Evolutionary conservation across 1,284 basidiomycete genomes (phyloP), one percentile per base, ranked within the genome.

Genomic region (Somion occarium): DNA sequence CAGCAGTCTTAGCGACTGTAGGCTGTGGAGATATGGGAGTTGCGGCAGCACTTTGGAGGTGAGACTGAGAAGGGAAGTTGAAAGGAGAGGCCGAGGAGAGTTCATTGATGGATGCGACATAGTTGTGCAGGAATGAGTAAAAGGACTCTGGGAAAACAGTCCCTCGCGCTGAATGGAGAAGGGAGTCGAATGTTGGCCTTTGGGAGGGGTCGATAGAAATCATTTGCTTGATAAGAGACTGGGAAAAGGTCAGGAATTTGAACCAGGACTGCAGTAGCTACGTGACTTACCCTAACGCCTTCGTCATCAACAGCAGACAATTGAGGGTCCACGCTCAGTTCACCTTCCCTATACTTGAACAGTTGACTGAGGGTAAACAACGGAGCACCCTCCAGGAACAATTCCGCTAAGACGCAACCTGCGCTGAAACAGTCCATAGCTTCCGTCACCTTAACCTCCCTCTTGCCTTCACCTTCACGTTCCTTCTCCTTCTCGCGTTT

Each of bases 381-480:
- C 1, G 92, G 91, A 0, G 91, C 84, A 0, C 97, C 97, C 64
- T 99, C 97, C 39, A 95, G 77, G 75, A 97, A 99, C 54, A 99
- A 78, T 69, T 99, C 97, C 1, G 95, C 93, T 27, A 99, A 83
- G 15, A 98, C 95, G 66, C 96, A 99, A 26, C 97, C 97, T 0
- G 85, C 82, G 54, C 93, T 93, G 64, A 99, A 99, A 48, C 96
- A 91, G 66, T 99, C 97, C 97, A 99, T 99, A 2, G 91, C 80
- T 68, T 99, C 94, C 0, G 92, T 94, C 20, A 99, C 86, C 59
- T 80, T 85, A 3, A 85, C 88, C 55, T 95, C 88, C 23, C 78
- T 67, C 59, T 78, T 78, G 3, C 73, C 77, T 27, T 73, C 70
- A 37, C 64, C 59, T 15, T 65, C 64, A 27, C 42, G 39, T 27